phyloP scores from a whole-genome alignment of 2,329 filamentous ascomycete species.

The Cyphellophora europaea region DNA sequence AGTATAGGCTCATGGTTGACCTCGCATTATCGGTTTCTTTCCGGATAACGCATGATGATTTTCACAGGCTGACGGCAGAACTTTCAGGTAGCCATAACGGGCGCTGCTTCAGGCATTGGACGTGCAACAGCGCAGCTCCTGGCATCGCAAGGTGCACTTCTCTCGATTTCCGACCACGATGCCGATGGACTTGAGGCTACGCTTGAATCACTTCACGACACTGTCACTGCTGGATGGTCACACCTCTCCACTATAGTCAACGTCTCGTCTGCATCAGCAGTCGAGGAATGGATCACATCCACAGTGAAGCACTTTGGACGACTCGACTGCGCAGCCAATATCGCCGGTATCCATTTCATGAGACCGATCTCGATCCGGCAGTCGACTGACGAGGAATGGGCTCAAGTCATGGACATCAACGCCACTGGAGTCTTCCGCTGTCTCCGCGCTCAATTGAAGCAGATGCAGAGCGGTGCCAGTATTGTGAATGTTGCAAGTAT shows the following conservation, averaged over 20 bases:
- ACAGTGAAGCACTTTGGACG: constrained; percentile 16
- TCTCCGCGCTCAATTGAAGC: constrained; percentile 38
- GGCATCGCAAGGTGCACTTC: constrained; percentile 31
- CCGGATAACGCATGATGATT: neutral
- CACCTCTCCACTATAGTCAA: constrained; percentile 6
- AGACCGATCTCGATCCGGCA: constrained; percentile 15
- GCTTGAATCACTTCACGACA: neutral
- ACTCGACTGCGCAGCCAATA: constrained; percentile 17
- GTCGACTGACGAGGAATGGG: constrained; percentile 33
- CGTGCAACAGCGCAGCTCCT: constrained; percentile 38
- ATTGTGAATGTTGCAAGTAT: constrained; percentile 27
- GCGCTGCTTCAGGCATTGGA: constrained; percentile 40
- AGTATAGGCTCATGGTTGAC: neutral
- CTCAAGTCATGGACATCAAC: constrained; percentile 36
- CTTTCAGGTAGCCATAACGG: constrained; percentile 7
- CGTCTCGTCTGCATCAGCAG: constrained; percentile 5
- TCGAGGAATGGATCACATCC: constrained; percentile 10
- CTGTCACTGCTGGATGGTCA: constrained; percentile 27
- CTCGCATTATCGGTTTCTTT: neutral
- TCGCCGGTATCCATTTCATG: constrained; percentile 12
- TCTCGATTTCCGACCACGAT: constrained; percentile 34
- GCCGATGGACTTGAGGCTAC: constrained; percentile 7
- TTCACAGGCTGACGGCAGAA: neutral
- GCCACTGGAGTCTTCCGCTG: constrained; percentile 41
- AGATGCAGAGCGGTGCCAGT: constrained; percentile 24